phyloP scores from a whole-genome alignment of 2,329 filamentous ascomycete species.

The Aspergillus sp. region DNA sequence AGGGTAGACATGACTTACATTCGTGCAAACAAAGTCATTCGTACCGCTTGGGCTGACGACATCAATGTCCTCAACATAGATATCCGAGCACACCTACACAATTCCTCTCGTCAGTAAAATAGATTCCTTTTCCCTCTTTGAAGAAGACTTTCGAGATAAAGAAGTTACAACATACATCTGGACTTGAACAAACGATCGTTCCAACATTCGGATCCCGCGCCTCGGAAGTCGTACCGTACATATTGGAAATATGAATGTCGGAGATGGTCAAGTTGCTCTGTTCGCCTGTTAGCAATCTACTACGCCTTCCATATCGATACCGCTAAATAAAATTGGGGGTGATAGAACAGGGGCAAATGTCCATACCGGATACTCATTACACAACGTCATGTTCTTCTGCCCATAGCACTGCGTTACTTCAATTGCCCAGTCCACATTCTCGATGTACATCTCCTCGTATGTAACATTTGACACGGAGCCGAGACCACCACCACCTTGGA shows the following conservation, averaged over 20 bases:
- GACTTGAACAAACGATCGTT: constrained; percentile 51
- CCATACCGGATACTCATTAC: constrained; percentile 56
- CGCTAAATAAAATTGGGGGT: neutral
- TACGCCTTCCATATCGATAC: neutral
- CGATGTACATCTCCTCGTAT: constrained; percentile 60
- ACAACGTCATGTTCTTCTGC: constrained; percentile 62
- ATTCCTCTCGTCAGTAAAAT: neutral
- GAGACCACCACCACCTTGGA: constrained; percentile 65
- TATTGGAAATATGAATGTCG: constrained; percentile 57
- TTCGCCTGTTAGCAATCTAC: neutral
- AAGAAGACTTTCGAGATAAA: neutral
- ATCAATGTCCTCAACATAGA: constrained; percentile 48
- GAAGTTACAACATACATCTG: constrained; percentile 42
- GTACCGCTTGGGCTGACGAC: constrained; percentile 51
- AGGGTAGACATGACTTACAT: constrained; percentile 30
- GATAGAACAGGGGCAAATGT: neutral
- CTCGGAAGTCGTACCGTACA: constrained; percentile 54
- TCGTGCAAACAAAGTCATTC: constrained; percentile 46
- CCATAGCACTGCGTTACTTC: constrained; percentile 67
- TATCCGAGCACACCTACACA: constrained; percentile 44
- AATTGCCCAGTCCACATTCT: constrained; percentile 66
- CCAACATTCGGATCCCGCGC: constrained; percentile 47
- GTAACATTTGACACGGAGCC: constrained; percentile 67
- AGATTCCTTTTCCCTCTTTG: neutral
- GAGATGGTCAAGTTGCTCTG: constrained; percentile 52